Base-by-base conservation (phyloP, 495 filamentous ascomycete genomes). In the Penicillium arizonense region DNA sequence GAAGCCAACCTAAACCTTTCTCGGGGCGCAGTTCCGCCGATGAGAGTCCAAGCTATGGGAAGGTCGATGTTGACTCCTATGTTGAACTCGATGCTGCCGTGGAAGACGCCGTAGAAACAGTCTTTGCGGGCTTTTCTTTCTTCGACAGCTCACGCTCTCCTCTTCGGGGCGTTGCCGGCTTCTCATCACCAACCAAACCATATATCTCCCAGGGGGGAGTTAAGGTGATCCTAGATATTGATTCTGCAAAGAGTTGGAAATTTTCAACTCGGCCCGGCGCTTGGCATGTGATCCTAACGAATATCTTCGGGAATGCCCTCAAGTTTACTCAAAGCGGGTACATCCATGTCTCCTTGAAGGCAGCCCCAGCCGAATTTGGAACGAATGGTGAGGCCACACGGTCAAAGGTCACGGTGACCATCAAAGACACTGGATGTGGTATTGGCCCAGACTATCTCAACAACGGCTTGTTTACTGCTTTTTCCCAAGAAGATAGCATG, bases 401-500 rank as follows among this genome's bases (percentile, higher is more conserved):
- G 38, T 50, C 42, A 33, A 47, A 47, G 44, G 50, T 69, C 24
- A 65, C 67, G 2, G 42, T 86, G 34, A 69, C 67, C 3, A 73
- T 87, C 20, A 70, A 71, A 28, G 85, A 88, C 51, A 83, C 83
- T 5, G 85, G 85, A 13, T 77, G 72, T 18, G 87, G 87, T 5
- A 89, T 90, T 46, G 77, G 74, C 1, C 64, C 78, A 12, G 82
- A 85, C n/a, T 90, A 81, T 60, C 62, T 88, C 24, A 75, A 77
- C 12, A 79, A 82, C 32, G 72, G 78, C 12, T 55, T 88, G 1
- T 89, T 82, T 58, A 81, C 78, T 18, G 82, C 87, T 2, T 90
- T 89, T 56, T 76, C 80, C 1, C 86, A 90, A 51, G 86, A 89
- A 61, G 77, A 88, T 47, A 70, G 69, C 5, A 69, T 87, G 33